phyloP scores from a whole-genome alignment of 2,329 filamentous ascomycete species.

The Pseudopithomyces maydicus region DNA sequence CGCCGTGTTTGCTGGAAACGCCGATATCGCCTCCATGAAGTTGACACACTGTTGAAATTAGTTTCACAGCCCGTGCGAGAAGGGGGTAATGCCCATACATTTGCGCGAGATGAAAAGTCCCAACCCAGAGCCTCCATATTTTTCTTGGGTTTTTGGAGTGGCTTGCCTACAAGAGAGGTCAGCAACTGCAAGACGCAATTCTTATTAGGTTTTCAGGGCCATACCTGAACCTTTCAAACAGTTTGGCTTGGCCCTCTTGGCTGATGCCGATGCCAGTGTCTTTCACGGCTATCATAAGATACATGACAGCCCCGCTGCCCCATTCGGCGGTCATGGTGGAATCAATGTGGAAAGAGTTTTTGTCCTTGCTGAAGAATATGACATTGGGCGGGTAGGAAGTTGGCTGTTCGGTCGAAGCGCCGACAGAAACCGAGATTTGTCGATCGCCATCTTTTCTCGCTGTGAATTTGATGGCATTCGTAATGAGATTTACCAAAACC shows the following conservation, averaged over 20 bases:
- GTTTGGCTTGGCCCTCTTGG: conserved; percentile 44
- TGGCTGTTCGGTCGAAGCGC: conserved; percentile 44
- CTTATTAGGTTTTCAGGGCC: conserved; percentile 11
- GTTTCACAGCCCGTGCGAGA: neutral
- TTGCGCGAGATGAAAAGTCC: conserved; percentile 46
- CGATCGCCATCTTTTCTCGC: conserved; percentile 43
- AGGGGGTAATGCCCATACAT: conserved; percentile 21
- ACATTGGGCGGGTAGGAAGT: conserved; percentile 51
- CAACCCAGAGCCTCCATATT: conserved; percentile 49
- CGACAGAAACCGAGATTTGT: conserved; percentile 49
- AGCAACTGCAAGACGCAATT: conserved; percentile 13
- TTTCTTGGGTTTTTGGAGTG: conserved; percentile 47
- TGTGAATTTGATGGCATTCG: conserved; percentile 56
- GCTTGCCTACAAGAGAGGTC: conserved; percentile 31
- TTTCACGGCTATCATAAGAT: conserved; percentile 52
- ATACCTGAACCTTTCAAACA: conserved; percentile 51
- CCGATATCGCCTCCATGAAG: conserved; percentile 46
- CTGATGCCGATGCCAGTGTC: conserved; percentile 52
- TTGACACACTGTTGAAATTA: conserved; percentile 36
- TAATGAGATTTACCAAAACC: conserved; percentile 51
- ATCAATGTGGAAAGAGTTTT: conserved; percentile 45
- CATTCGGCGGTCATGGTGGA: conserved; percentile 49
- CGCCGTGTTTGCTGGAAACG: conserved; percentile 39
- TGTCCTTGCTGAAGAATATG: conserved; percentile 49
- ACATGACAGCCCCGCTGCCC: conserved; percentile 46